phyloP scores from a whole-genome alignment of 176 grass and related monocot genomes.

The Triticum turgidum region DNA sequence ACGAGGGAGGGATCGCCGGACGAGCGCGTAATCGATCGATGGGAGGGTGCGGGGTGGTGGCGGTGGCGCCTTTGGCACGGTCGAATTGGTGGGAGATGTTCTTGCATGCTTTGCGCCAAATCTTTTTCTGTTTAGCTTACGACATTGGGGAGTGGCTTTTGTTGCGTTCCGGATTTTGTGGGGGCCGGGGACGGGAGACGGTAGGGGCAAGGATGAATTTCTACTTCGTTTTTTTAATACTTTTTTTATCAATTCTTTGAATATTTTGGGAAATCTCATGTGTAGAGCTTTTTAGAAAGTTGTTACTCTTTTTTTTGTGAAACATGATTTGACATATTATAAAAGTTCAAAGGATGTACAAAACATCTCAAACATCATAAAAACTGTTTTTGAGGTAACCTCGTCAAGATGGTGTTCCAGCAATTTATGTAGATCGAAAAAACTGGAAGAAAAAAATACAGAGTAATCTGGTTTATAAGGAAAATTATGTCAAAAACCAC shows the following conservation, averaged over 20 bases:
- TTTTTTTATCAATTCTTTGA: not conserved
- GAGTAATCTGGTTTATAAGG: too few relatives aligned
- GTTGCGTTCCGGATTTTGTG: slow-evolving; percentile 44
- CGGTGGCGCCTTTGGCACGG: not conserved
- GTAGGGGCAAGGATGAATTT: slow-evolving; percentile 15
- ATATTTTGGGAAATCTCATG: not conserved
- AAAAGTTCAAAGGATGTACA: too few relatives aligned
- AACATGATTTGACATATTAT: too few relatives aligned
- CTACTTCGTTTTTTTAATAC: not conserved
- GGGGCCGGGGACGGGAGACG: slow-evolving; percentile 29
- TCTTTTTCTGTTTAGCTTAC: not conserved
- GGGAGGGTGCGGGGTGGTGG: not conserved
- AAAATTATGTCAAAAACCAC: too few relatives aligned
- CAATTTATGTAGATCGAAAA: too few relatives aligned
- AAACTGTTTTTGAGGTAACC: too few relatives aligned
- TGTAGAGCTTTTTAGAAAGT: too few relatives aligned
- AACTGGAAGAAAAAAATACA: too few relatives aligned
- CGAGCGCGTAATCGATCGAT: not conserved
- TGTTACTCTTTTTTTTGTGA: too few relatives aligned
- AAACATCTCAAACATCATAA: too few relatives aligned
- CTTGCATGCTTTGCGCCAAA: not conserved
- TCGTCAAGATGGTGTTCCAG: too few relatives aligned
- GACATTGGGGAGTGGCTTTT: not conserved
- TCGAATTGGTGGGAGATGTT: slow-evolving; percentile 12
- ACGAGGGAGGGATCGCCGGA: not conserved